Conservation (phyloP, 352 stramenopile species). For the Phytophthora boehmeriae region DNA sequence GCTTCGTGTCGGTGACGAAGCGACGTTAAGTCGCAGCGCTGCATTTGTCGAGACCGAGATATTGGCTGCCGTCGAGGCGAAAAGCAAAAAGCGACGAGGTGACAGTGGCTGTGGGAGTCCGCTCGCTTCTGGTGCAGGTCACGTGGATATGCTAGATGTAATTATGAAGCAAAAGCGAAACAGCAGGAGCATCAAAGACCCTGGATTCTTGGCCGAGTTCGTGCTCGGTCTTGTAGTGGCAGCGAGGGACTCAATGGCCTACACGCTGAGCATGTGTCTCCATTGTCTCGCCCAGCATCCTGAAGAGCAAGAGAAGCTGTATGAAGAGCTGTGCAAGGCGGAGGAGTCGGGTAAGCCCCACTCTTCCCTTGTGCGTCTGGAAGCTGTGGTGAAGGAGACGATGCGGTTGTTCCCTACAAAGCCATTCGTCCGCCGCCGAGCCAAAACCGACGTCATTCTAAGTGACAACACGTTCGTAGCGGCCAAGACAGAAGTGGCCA, state of each 20-base stretch:
- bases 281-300: slow-evolving; percentile 59
- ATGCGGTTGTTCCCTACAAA: slow-evolving; percentile 58
- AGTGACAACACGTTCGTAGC: slow-evolving; percentile 62
- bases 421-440: slow-evolving; percentile 36
- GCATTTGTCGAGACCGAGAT: slow-evolving; percentile 25
- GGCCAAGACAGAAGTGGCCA: slow-evolving; percentile 45
- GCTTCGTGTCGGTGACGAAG: slow-evolving; percentile 37
- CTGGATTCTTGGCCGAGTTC: slow-evolving; percentile 57
- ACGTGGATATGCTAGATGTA: slow-evolving; percentile 26
- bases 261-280: slow-evolving; percentile 63
- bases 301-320: slow-evolving; percentile 56
- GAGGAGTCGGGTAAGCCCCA: slow-evolving; percentile 19
- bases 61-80: slow-evolving; percentile 23
- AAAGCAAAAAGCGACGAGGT: slow-evolving; percentile 5
- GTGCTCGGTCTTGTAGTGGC: slow-evolving; percentile 74
- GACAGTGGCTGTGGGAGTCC: slow-evolving; percentile 3
- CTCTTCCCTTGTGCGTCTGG: slow-evolving; percentile 38
- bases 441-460: slow-evolving; percentile 53
- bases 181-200: slow-evolving; percentile 20
- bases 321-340: slow-evolving; percentile 14
- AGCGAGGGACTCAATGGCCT: slow-evolving; percentile 68
- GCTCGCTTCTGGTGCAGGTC: slow-evolving; percentile 15
- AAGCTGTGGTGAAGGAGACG: slow-evolving; percentile 62
- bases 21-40: slow-evolving; percentile 27
- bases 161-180: slow-evolving; percentile 23